Evolutionary conservation across 257 asterid species (phyloP), one percentile per base, ranked within the genome.

Genomic region (Ophiorrhiza pumila): DNA sequence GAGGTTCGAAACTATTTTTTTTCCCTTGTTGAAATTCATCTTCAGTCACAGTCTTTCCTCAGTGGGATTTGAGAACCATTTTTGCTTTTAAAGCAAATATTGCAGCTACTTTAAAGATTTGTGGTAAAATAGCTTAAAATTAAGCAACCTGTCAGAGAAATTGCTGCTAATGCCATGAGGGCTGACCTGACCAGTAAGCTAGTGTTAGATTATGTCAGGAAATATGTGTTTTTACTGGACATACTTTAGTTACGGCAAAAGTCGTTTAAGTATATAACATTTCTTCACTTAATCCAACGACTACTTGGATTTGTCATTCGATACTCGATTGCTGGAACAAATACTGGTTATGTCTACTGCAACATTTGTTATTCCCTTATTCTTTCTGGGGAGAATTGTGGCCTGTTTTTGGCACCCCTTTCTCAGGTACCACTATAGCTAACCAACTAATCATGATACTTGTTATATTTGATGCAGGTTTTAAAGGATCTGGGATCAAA

Each of bases 401-500:
- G 18, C 18, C 1, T 57, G 27, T 31, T 14, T 15, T 5, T 57
- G 5, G 34, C 27, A 3, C 42, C 7, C 18, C 43, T 35, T 50
- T 18, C 9, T 18, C 4, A 4, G 23, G 25, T 22, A 61, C 32
- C 41, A 29, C 20, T 59, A 18, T 5, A 50, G 67, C 12, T 9
- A 61, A 61, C 17, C 42, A 64, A 18, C 47, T 64, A n/a, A 42
- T 31, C 45, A 14, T 60, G 66, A 25, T 7, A 50, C 0, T 62
- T 27, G 57, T 39, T 68, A 65, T 47, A 32, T 12, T 64, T 63
- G 57, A 32, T 25, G 10, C 43, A 75, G 82, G 78, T 52, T 73
- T 69, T 78, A 25, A 66, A 43, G 72, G 80, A 77, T 73, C 72
- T 88, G 62, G 96, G 93, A 39, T 76, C 77, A 45, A 82, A 83